phyloP scores from a whole-genome alignment of 148 eudicot genomes.

The Dysphania ambrosioides region DNA sequence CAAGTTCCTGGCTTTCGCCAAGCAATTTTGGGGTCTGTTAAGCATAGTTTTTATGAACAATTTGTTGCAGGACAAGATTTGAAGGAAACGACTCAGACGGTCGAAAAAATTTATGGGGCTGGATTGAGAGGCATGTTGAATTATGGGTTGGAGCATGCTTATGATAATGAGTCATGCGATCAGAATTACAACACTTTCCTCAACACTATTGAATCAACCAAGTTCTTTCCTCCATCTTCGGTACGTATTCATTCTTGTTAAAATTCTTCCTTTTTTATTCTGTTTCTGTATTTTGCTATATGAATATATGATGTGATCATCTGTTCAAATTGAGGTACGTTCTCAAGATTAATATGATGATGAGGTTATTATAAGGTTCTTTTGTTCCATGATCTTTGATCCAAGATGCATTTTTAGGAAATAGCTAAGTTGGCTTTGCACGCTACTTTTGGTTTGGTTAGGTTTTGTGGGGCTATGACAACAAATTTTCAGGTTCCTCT shows the following conservation, averaged over 20 bases:
- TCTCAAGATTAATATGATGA: neutral
- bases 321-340: constrained; percentile 10
- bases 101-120: constrained; percentile 37
- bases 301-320: no score
- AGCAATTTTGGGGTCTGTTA: constrained; percentile 31
- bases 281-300: neutral
- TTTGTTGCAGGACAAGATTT: constrained; percentile 67
- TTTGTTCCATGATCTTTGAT: neutral
- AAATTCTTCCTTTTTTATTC: neutral
- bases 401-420: neutral
- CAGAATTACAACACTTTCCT: constrained; percentile 43
- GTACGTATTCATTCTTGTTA: constrained; percentile 36
- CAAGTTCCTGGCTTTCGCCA: constrained; percentile 31
- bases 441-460: neutral
- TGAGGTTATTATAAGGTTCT: neutral
- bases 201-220: constrained; percentile 49
- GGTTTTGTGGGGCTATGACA: constrained; percentile 27
- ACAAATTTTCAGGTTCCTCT: constrained; percentile 25
- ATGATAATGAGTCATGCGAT: constrained; percentile 61
- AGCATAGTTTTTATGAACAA: constrained; percentile 64
- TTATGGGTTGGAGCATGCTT: constrained; percentile 83
- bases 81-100: constrained; percentile 42
- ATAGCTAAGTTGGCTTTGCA: neutral
- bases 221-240: constrained; percentile 46
- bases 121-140: constrained; percentile 67